Evolutionary conservation across 306 rosid species (phyloP).

Genomic region (Cyamopsis tetragonoloba): DNA sequence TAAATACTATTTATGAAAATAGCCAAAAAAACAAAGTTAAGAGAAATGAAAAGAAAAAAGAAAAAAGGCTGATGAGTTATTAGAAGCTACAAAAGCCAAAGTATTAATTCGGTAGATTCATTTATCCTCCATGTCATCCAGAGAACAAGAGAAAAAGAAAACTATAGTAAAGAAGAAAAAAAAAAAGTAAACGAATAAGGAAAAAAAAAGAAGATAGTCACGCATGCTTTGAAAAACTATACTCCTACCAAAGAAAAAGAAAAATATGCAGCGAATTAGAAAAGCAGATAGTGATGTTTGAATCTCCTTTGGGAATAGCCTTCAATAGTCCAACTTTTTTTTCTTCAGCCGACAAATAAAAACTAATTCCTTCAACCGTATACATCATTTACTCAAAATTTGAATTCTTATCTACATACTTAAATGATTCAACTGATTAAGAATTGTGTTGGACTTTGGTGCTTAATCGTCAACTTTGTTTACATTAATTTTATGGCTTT

Average conservation of each 20-base stretch:
- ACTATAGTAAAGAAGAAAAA: conserved; percentile 17
- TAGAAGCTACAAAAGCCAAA: conserved; percentile 26
- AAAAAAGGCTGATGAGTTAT: background rate
- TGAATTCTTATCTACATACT: too few species aligned
- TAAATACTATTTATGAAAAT: background rate
- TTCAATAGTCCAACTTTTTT: conserved; percentile 13
- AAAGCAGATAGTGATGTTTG: conserved; percentile 22
- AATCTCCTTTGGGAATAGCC: conserved; percentile 19
- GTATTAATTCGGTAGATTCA: conserved; percentile 18
- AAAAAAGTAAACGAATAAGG: conserved; percentile 21
- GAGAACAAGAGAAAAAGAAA: conserved; percentile 16
- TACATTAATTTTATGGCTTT: too few species aligned
- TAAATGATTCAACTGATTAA: too few species aligned
- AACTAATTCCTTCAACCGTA: background rate
- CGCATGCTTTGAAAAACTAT: conserved; percentile 27
- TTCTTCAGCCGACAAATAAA: background rate
- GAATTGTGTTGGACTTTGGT: too few species aligned
- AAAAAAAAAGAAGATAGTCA: conserved; percentile 25
- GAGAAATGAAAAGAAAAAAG: background rate
- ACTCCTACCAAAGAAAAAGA: conserved; percentile 26
- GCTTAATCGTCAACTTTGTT: conserved; percentile 20
- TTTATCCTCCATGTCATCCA: background rate
- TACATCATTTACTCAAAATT: too few species aligned
- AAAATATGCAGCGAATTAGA: conserved; percentile 4
- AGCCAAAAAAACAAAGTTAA: background rate